Base-by-base conservation (phyloP, 2,329 filamentous ascomycete species). In the Macrophomina pseudophaseolina region DNA sequence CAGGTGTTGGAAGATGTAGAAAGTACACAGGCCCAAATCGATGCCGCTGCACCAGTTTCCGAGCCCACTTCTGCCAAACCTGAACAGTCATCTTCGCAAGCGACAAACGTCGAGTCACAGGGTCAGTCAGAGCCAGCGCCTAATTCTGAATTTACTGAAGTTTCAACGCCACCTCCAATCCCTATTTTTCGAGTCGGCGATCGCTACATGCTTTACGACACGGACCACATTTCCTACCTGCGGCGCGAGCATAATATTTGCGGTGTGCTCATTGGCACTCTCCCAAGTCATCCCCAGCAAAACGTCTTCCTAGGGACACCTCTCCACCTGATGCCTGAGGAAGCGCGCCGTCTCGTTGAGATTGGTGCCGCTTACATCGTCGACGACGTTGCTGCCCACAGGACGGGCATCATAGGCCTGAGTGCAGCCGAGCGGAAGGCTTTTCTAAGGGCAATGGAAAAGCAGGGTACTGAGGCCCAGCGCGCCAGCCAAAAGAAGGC, bases 261-360 rank as follows among this genome's bases (percentile, higher is more conserved):
- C 74, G 93, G 93, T 69, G 90, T 95, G 38, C 85, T 97, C 65
- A 89, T 92, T 68, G 95, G 95, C 66, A 94, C 92, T 7, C 88
- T 97, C 35, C 94, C 95, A 1, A 94, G 98, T 79, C 90, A 93
- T 66, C 93, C 94, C 5, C 94, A 96, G 72, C 95, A 99, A 80
- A 98, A 97, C 80, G 87, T 97, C 67, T 98, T 98, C 76, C 86
- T 94, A 67, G 92, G 94, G 53, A 81, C 98, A 59, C 95, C 95
- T 2, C 81, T 98, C 32, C 91, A 97, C 82, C 84, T 99, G 52
- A 92, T 95, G 82, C 90, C 92, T 1, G 95, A 98, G 80, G 95
- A 99, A 82, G 94, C 90, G 4, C 86, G 89, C 70, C 81, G 95
- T 64, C 85, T 99, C 33, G 88, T 97, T 67, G 90, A 93, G 71